Base-by-base conservation (phyloP, 2,329 filamentous ascomycete genomes). In the Pseudonectria buxi region DNA sequence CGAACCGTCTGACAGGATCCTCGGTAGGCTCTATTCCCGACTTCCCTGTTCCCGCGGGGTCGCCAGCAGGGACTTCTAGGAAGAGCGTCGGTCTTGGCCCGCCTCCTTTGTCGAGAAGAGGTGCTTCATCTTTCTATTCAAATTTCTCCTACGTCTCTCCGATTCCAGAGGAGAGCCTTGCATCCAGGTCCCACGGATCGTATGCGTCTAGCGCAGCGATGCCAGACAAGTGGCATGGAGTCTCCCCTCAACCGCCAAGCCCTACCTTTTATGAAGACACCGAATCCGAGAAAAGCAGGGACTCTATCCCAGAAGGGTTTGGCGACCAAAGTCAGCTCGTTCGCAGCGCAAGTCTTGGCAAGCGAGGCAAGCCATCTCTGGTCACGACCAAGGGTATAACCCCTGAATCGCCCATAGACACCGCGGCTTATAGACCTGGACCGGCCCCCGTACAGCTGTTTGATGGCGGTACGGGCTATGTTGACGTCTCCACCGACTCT, bases 151-250 rank as follows among this genome's bases (percentile, higher is more conserved):
- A 72, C 40, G 81, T 88, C 16, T 83, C 83, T 1, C 83, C 84
- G 0, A 88, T 89, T 35, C 81, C 79, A 1, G 84, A 88, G 56
- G 83, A 88, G 53, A 75, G 71, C 43, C 69, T 74, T 0, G 66
- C 71, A 15, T 64, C 70, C 4, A 64, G 69, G 35, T 77, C 78
- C 1, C 73, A 77, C 52, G 68, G 69, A 18, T 86, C 83, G 0
- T 81, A 76, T 50, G 83, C 77, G 14, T 87, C 84, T 3, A 87
- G 82, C 47, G 74, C 78, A 25, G 82, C 76, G 1, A 84, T 87
- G 55, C 83, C 83, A 1, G 74, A 78, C 14, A 78, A 68, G 46
- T 87, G 81, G 75, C 75, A 68, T 4, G 72, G 68, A 4, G 55
- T 38, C 10, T 72, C 71, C 1, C 65, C 67, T 3, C 56, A 56